phyloP scores from a whole-genome alignment of 2,329 filamentous ascomycete genomes.

The Fusarium dlaminii region DNA sequence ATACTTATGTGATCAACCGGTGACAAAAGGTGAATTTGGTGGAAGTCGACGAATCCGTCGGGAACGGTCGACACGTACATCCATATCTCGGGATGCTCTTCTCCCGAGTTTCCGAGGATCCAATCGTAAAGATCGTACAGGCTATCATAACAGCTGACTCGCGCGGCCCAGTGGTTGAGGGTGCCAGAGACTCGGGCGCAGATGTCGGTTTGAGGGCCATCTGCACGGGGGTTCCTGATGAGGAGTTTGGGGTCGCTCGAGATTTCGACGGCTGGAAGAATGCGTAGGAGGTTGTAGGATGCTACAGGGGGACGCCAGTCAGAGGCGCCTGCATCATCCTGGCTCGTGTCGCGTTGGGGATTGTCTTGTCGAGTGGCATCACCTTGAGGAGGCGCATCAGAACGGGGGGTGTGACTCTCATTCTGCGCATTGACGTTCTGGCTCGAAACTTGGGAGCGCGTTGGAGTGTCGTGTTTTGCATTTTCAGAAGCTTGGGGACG shows the following conservation, averaged over 20 bases:
- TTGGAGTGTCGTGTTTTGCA: not conserved
- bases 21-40: no score
- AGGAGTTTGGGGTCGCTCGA: rapidly evolving
- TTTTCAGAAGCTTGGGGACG: rapidly evolving
- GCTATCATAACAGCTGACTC: rapidly evolving
- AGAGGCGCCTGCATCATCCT: no score
- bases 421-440: rapidly evolving
- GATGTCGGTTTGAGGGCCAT: rapidly evolving
- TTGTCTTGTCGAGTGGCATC: not conserved
- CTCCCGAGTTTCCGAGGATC: not conserved
- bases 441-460: rapidly evolving
- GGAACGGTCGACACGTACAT: not conserved
- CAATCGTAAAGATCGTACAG: rapidly evolving
- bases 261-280: not conserved
- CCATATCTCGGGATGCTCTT: not conserved
- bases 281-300: not conserved
- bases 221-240: rapidly evolving
- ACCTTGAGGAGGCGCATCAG: rapidly evolving
- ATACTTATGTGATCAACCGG: not conserved
- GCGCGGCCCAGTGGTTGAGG: not conserved
- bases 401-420: rapidly evolving
- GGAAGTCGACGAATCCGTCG: not conserved
- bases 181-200: not conserved
- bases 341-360: not conserved
- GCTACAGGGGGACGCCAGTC: rapidly evolving